These are phyloP conservation scores for Pichia cactophila DNA, from an alignment of 1,139 yeast genomes.

Conservation along the genomic window DNA sequence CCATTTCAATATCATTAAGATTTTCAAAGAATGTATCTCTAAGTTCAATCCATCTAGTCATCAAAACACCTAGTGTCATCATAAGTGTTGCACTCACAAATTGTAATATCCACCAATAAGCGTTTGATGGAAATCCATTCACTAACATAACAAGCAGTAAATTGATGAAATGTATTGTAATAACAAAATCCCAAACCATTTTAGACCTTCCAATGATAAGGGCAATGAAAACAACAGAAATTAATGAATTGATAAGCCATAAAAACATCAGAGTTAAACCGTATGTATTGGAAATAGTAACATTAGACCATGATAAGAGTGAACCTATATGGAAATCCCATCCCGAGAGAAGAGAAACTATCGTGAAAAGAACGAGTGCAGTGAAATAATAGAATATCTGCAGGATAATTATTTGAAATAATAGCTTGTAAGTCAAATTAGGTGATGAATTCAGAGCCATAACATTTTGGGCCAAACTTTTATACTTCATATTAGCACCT, in stretches of 20 bases:
- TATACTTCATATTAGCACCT: not conserved
- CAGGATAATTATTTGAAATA: conserved; percentile 51
- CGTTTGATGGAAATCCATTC: conserved; percentile 57
- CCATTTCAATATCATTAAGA: conserved; percentile 50
- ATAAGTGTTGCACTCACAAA: conserved; percentile 56
- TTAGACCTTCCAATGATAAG: conserved; percentile 86
- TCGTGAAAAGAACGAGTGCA: conserved; percentile 49
- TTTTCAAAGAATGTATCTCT: conserved; percentile 85
- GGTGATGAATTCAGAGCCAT: conserved; percentile 22
- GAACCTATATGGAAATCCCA: conserved; percentile 55
- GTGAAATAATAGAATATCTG: conserved; percentile 63
- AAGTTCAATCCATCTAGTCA: conserved; percentile 81
- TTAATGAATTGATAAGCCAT: conserved; percentile 74
- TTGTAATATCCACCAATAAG: conserved; percentile 85
- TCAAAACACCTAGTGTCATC: conserved; percentile 77
- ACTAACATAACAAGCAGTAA: conserved; percentile 61
- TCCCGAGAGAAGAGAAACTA: conserved; percentile 54
- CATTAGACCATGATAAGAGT: conserved; percentile 77
- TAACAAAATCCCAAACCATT: conserved; percentile 91
- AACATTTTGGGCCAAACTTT: not conserved
- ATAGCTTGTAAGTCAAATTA: conserved; percentile 29
- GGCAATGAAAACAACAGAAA: conserved; percentile 77
- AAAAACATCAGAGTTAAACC: conserved; percentile 66
- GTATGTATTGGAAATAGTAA: conserved; percentile 68
- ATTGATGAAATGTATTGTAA: conserved; percentile 80